Conservation (phyloP, 1,284 basidiomycete genomes). For the Ustilago esculenta region DNA sequence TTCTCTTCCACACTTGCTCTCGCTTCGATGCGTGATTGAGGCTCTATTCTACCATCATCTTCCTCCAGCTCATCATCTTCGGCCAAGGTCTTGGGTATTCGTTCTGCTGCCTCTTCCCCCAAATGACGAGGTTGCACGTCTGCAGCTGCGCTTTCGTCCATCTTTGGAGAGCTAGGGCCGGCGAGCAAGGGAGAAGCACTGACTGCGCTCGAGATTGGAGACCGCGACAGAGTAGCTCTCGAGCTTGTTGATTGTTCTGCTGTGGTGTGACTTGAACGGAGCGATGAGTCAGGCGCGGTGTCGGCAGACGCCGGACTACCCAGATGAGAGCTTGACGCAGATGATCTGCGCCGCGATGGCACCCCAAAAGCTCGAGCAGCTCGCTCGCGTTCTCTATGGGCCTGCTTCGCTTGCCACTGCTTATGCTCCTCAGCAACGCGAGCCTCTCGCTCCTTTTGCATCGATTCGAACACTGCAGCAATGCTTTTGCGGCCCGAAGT, state of each 20-base stretch:
- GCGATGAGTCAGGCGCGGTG: constrained; percentile 2
- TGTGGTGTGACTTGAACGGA: neutral
- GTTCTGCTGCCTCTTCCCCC: constrained; percentile 21
- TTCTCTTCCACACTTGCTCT: neutral
- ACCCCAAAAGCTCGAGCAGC: constrained; percentile 36
- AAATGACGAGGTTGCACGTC: constrained; percentile 22
- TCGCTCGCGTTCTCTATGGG: constrained; percentile 34
- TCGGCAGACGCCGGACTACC: constrained; percentile 15
- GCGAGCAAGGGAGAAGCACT: constrained; percentile 16
- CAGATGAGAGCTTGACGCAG: constrained; percentile 10
- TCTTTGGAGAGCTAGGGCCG: constrained; percentile 19
- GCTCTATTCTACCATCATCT: neutral
- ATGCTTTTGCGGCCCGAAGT: constrained; percentile 40
- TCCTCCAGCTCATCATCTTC: constrained; percentile 21
- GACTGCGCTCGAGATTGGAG: constrained; percentile 5
- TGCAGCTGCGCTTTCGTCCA: constrained; percentile 21
- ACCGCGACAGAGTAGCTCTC: neutral
- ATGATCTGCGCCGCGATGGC: constrained; percentile 10
- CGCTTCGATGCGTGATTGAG: neutral
- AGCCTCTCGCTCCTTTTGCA: constrained; percentile 43
- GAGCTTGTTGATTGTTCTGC: constrained; percentile 2
- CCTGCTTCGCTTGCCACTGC: constrained; percentile 43
- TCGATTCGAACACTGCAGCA: constrained; percentile 45
- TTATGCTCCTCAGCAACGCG: constrained; percentile 30
- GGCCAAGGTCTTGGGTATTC: constrained; percentile 27